phyloP scores from a whole-genome alignment of 768 basidiomycete genomes.

The Xanthoconium stramineum region DNA sequence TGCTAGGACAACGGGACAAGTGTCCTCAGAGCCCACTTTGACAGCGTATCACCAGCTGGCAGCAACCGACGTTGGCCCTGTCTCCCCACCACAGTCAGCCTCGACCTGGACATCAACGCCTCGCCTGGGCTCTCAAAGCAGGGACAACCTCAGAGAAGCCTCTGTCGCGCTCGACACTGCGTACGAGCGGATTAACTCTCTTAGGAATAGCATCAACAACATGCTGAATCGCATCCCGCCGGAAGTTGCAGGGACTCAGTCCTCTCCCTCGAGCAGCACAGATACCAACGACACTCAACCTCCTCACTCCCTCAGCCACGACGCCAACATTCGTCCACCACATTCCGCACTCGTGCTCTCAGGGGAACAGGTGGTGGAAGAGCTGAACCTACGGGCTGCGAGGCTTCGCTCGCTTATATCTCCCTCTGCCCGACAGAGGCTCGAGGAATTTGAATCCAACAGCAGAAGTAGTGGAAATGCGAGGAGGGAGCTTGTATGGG shows the following conservation, averaged over 20 bases:
- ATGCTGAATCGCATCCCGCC: conserved; percentile 41
- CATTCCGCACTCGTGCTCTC: conserved; percentile 32
- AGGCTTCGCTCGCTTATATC: conserved; percentile 30
- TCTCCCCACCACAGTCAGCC: background rate
- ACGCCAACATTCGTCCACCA: conserved; percentile 26
- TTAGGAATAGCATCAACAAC: conserved; percentile 48
- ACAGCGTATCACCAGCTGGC: conserved; percentile 10
- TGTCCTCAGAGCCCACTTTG: conserved; percentile 12
- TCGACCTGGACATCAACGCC: conserved; percentile 12
- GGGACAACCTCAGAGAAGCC: conserved; percentile 45
- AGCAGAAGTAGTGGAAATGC: background rate
- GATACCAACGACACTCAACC: conserved; percentile 8
- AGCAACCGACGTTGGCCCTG: conserved; percentile 7
- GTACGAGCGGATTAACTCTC: conserved; percentile 52
- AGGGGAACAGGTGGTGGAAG: conserved; percentile 23
- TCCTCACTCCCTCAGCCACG: conserved; percentile 11
- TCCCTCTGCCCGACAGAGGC: conserved; percentile 30
- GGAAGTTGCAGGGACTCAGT: conserved; percentile 17
- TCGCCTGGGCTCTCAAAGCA: conserved; percentile 25
- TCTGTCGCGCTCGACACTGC: conserved; percentile 53
- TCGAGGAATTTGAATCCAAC: conserved; percentile 30
- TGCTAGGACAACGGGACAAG: conserved; percentile 7
- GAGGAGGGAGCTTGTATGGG: conserved; percentile 22
- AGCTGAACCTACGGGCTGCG: conserved; percentile 27
- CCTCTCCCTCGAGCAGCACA: background rate